These are phyloP conservation scores for Boletus patriciae DNA, from an alignment of 768 basidiomycete genomes.

Conservation along the genomic window DNA sequence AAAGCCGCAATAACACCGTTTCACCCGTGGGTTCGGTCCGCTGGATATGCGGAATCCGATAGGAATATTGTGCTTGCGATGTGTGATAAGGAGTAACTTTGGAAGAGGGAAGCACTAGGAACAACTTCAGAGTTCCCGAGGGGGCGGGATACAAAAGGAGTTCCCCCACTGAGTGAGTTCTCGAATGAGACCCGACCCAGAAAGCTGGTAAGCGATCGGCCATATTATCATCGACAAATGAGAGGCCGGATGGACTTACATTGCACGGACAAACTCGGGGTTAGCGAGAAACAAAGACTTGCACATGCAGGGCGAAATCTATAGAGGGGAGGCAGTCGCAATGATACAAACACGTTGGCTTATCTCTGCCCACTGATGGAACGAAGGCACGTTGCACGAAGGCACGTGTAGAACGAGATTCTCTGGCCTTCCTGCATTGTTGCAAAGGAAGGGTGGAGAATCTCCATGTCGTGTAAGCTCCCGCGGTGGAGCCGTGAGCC, in stretches of 20 bases:
- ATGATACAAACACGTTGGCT: conserved; percentile 1
- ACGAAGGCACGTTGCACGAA: conserved; percentile 14
- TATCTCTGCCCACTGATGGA: conserved; percentile 5
- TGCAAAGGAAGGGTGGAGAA: conserved; percentile 30
- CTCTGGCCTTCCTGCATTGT: conserved; percentile 17
- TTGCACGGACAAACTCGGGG: neutral
- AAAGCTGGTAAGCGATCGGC: neutral
- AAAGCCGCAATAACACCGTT: conserved; percentile 8
- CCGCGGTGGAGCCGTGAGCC: conserved; percentile 20
- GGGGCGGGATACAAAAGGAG: neutral
- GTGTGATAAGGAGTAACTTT: neutral
- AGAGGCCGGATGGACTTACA: neutral
- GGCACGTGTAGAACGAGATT: conserved; percentile 23
- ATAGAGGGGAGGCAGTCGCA: neutral
- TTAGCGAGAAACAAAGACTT: neutral
- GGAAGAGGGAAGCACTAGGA: neutral
- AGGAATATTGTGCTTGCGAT: neutral
- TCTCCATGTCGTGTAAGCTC: conserved; percentile 17
- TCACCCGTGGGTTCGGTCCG: conserved; percentile 6
- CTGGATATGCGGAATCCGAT: neutral
- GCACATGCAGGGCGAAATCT: neutral
- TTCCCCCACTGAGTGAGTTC: neutral
- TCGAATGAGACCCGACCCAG: neutral
- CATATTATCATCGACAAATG: neutral
- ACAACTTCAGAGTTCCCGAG: neutral